A percentile compares a stretch with the other conserved stretches of the same genome.
These are phyloP conservation scores for Epichloe gansuensis DNA, from an alignment of 2,329 filamentous ascomycete genomes.

Conservation along the genomic window DNA sequence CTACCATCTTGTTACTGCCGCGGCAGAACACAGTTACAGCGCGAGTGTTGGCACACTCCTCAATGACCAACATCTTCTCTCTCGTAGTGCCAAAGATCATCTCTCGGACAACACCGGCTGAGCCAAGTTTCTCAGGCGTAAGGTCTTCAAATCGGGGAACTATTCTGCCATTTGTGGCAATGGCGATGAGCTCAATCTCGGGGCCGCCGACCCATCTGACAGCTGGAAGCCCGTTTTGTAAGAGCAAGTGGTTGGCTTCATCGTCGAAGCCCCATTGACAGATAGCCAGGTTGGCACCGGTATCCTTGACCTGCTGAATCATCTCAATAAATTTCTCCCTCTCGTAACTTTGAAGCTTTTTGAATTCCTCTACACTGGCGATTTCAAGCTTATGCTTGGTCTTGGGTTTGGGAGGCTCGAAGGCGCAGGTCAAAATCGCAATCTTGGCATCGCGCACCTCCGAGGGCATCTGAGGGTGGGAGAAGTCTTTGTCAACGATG, in stretches of 20 bases:
- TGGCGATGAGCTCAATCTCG: conserved; percentile 96
- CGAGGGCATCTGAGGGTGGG: conserved; percentile 95
- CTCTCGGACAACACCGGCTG: conserved; percentile 79
- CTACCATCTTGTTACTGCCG: conserved; percentile 98
- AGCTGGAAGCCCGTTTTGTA: conserved; percentile 91
- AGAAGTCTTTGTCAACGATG: conserved; percentile 99
- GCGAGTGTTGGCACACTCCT: conserved; percentile 95
- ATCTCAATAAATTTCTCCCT: conserved; percentile 94
- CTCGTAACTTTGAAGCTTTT: conserved; percentile 93
- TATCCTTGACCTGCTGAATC: conserved; percentile 96
- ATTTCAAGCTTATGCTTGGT: conserved; percentile 99
- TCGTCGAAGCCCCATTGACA: conserved; percentile 99
- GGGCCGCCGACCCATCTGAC: conserved; percentile 97
- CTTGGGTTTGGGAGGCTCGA: conserved; percentile 98
- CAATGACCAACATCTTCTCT: conserved; percentile 99
- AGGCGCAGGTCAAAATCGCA: conserved; percentile 93
- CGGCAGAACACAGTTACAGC: conserved; percentile 94
- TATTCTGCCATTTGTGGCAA: conserved; percentile 95
- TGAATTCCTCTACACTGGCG: conserved; percentile 93
- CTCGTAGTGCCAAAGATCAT: conserved; percentile 95
- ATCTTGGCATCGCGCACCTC: conserved; percentile 94
- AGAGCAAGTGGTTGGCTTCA: conserved; percentile 91
- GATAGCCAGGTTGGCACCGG: conserved; percentile 91
- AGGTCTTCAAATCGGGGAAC: conserved; percentile 95
- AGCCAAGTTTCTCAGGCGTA: conserved; percentile 79